phyloP scores from a whole-genome alignment of 352 stramenopile species.

The Pythium dissimile region DNA sequence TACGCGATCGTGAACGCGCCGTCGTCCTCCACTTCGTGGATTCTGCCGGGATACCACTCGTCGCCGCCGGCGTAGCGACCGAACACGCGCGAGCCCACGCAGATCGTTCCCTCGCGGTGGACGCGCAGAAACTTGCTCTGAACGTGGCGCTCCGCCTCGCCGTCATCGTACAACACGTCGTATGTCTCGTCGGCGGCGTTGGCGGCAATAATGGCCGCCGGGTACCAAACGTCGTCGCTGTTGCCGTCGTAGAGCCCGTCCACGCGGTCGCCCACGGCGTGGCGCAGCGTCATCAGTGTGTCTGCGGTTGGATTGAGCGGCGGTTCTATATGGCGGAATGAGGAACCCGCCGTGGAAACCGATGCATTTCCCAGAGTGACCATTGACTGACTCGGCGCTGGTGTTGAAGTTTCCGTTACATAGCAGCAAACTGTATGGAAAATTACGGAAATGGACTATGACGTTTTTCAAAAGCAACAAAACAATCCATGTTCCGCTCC shows the following conservation, averaged over 20 bases:
- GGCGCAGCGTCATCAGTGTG: constrained; percentile 15
- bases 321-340: background rate
- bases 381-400: too few relatives aligned
- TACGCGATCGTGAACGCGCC: constrained; percentile 74
- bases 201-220: constrained; percentile 38
- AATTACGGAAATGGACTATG: background rate
- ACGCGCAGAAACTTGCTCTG: constrained; percentile 34
- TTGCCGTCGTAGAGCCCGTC: constrained; percentile 83
- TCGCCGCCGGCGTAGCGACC: constrained; percentile 61
- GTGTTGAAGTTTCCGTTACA: constrained; percentile 14
- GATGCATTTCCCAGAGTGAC: too few relatives aligned
- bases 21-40: constrained; percentile 60
- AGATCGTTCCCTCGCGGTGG: constrained; percentile 67
- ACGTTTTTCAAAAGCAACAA: too few relatives aligned
- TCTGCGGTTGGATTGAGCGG: background rate
- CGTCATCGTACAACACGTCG: constrained; percentile 75
- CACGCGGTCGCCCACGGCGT: constrained; percentile 51
- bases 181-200: constrained; percentile 28
- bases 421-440: too few relatives aligned
- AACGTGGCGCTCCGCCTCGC: constrained; percentile 55
- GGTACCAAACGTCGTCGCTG: constrained; percentile 77
- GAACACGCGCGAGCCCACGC: constrained; percentile 64
- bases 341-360: background rate
- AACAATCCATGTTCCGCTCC: background rate
- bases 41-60: constrained; percentile 63